These are phyloP conservation scores for Ophiostoma australiae DNA, from an alignment of 2,329 filamentous ascomycete genomes.

Conservation along the genomic window DNA sequence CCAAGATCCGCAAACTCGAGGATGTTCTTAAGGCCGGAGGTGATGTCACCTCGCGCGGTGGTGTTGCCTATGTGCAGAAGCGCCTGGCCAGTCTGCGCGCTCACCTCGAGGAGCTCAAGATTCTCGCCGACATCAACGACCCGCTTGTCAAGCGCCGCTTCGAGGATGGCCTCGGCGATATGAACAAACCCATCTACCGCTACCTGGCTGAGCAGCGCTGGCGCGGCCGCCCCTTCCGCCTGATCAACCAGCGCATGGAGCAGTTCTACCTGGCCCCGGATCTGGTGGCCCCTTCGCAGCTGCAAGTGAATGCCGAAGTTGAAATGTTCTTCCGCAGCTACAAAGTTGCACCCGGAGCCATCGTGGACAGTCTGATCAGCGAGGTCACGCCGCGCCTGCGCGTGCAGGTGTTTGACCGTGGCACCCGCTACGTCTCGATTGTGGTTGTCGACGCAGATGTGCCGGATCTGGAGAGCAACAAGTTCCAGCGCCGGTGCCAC, in stretches of 20 bases:
- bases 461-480: constrained; percentile 68
- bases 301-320: constrained; percentile 75
- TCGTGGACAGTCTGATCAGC: constrained; percentile 69
- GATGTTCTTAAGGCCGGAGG: constrained; percentile 37
- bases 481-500: constrained; percentile 77
- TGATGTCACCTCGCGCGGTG: constrained; percentile 51
- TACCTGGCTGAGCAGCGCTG: constrained; percentile 83
- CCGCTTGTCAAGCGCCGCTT: constrained; percentile 88
- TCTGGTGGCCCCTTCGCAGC: constrained; percentile 60
- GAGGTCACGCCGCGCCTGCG: constrained; percentile 69
- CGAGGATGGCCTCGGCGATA: constrained; percentile 85
- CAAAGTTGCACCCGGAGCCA: constrained; percentile 68
- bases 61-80: constrained; percentile 59
- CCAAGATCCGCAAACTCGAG: constrained; percentile 64
- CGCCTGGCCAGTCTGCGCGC: constrained; percentile 65
- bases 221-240: constrained; percentile 71
- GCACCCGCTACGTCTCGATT: constrained; percentile 75
- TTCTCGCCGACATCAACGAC: constrained; percentile 91
- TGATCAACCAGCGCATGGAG: constrained; percentile 77
- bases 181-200: constrained; percentile 95
- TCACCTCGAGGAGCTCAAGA: constrained; percentile 73
- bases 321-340: constrained; percentile 71
- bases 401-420: constrained; percentile 79
- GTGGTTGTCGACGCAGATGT: constrained; percentile 88
- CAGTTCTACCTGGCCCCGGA: constrained; percentile 88